These are phyloP conservation scores for cucumber (Cucumis sativus) DNA, from an alignment of 306 rosid species.

Conservation along the genomic window DNA sequence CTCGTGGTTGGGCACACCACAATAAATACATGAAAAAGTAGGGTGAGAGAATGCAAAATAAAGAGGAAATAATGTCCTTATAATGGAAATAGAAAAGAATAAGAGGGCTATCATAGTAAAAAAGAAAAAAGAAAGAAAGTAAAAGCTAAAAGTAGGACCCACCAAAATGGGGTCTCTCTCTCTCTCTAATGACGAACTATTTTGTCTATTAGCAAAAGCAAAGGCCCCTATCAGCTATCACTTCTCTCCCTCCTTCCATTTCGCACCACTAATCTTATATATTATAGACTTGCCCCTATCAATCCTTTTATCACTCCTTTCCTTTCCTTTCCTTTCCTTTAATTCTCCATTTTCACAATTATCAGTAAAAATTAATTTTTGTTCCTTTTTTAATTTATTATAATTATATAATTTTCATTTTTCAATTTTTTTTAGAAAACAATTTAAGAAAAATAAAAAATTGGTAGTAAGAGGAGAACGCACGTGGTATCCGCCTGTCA, in stretches of 20 bases:
- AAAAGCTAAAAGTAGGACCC: neutral
- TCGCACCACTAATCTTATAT: neutral
- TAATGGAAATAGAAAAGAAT: neutral
- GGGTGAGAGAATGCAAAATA: neutral
- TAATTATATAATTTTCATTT: too few relatives aligned
- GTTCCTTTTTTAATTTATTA: too few relatives aligned
- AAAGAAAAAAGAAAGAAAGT: too few relatives aligned
- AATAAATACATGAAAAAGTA: neutral
- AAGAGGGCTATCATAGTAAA: slow-evolving; percentile 21
- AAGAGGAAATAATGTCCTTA: neutral
- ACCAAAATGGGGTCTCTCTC: neutral
- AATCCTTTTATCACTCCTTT: neutral
- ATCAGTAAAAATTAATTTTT: neutral
- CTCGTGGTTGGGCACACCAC: neutral
- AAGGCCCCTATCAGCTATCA: slow-evolving; percentile 28
- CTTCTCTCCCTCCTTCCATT: neutral
- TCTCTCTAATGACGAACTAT: neutral
- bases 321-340: neutral
- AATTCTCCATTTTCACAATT: neutral
- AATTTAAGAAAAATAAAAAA: too few relatives aligned
- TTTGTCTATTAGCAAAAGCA: slow-evolving; percentile 18
- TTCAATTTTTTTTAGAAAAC: neutral
- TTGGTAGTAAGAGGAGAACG: neutral
- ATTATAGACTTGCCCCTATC: neutral
- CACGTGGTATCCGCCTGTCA: slow-evolving; percentile 9